A percentile compares a stretch with the other conserved stretches of the same genome.
Evolutionary conservation across 805 yeast genomes (phyloP).

Genomic region (Candida sithepensis): DNA sequence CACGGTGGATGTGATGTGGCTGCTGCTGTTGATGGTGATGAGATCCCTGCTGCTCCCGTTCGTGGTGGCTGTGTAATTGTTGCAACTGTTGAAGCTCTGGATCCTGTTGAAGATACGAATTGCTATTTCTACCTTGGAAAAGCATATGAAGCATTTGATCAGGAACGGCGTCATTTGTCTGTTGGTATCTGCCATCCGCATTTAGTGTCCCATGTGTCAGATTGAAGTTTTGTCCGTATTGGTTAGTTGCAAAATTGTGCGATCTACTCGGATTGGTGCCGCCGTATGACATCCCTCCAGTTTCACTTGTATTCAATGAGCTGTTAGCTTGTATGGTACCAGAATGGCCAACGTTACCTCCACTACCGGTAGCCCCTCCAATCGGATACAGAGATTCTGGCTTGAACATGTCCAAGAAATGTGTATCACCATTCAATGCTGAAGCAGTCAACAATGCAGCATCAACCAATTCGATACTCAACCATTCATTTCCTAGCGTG

Average conservation of each 20-base stretch:
- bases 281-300: background rate
- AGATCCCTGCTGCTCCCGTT: background rate
- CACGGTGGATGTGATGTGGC: constrained; percentile 34
- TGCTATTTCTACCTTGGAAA: constrained; percentile 42
- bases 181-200: constrained; percentile 2
- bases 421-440: constrained; percentile 59
- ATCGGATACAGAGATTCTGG: constrained; percentile 17
- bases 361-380: constrained; percentile 1
- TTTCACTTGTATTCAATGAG: background rate
- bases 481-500: constrained; percentile 55
- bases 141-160: constrained; percentile 49
- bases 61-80: background rate
- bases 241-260: background rate
- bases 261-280: background rate
- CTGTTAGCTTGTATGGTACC: background rate
- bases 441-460: constrained; percentile 74
- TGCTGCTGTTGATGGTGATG: constrained; percentile 18
- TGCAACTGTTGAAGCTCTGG: background rate
- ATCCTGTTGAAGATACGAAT: background rate
- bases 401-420: constrained; percentile 52
- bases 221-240: background rate
- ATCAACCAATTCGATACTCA: constrained; percentile 65
- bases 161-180: constrained; percentile 28
- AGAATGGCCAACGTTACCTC: background rate
- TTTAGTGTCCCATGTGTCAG: background rate